These are phyloP conservation scores for Ligustrum vulgare DNA, from an alignment of 257 asterid species.

Conservation along the genomic window DNA sequence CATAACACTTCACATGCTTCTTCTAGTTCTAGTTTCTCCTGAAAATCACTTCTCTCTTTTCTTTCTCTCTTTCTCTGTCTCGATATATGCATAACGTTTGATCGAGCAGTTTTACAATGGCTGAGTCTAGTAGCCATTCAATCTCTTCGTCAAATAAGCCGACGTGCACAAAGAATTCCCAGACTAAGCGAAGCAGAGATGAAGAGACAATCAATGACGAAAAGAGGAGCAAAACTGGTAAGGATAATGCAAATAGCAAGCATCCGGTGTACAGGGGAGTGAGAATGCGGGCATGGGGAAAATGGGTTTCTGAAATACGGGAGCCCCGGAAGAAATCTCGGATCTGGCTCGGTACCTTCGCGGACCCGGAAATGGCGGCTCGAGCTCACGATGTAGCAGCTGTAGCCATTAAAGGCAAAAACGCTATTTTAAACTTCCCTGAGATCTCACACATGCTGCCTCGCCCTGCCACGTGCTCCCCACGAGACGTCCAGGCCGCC, in stretches of 20 bases:
- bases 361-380: constrained; percentile 78
- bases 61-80: neutral
- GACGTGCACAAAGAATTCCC: neutral
- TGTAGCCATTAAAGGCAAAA: constrained; percentile 60
- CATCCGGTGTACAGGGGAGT: constrained; percentile 64
- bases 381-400: constrained; percentile 93
- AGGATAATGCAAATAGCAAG: constrained; percentile 8
- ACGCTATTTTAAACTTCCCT: constrained; percentile 75
- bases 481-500: constrained; percentile 78
- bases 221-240: neutral
- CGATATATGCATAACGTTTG: neutral
- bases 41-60: neutral
- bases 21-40: neutral
- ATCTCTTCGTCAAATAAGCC: neutral
- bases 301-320: constrained; percentile 83
- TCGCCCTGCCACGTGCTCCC: constrained; percentile 60
- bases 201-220: neutral
- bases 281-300: constrained; percentile 80
- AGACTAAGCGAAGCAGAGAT: constrained; percentile 29
- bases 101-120: neutral
- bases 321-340: constrained; percentile 76
- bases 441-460: constrained; percentile 48
- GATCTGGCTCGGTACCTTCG: constrained; percentile 83
- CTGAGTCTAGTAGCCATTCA: neutral
- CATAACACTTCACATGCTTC: neutral